phyloP scores from a whole-genome alignment of 2,329 filamentous ascomycete species.

The Fusarium domesticum region DNA sequence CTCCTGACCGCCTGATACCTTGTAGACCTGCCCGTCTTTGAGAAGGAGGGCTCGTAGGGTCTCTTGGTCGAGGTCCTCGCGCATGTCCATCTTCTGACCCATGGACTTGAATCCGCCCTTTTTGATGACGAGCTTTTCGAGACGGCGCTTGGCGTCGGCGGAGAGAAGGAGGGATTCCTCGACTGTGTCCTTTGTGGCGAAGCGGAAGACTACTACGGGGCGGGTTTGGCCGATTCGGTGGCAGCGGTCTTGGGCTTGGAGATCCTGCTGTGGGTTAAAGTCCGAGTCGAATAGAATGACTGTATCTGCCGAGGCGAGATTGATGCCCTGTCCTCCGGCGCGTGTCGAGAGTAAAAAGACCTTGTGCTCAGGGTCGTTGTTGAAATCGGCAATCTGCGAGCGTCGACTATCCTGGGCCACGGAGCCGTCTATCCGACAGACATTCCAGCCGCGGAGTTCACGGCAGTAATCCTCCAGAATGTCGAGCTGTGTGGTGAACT shows the following conservation, averaged over 20 bases:
- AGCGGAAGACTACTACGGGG: constrained; percentile 88
- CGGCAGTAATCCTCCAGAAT: constrained; percentile 81
- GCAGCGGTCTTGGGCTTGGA: constrained; percentile 93
- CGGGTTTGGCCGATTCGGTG: constrained; percentile 92
- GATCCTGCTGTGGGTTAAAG: constrained; percentile 95
- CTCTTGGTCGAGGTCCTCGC: constrained; percentile 58
- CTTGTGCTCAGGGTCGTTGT: constrained; percentile 60
- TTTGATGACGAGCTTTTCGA: constrained; percentile 93
- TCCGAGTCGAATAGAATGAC: constrained; percentile 86
- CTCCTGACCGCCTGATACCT: constrained; percentile 56
- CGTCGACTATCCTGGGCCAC: constrained; percentile 72
- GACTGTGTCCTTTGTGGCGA: constrained; percentile 89
- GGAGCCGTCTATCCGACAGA: constrained; percentile 87
- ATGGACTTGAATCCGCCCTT: constrained; percentile 81
- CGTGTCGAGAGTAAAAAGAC: constrained; percentile 88
- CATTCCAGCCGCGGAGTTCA: constrained; percentile 72
- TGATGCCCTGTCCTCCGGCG: constrained; percentile 93
- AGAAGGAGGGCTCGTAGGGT: constrained; percentile 60
- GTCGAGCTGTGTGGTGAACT: constrained; percentile 93
- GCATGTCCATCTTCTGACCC: constrained; percentile 55
- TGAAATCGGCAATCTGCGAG: constrained; percentile 71
- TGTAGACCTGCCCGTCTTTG: constrained; percentile 68
- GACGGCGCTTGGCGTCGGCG: constrained; percentile 83
- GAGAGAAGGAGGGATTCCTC: constrained; percentile 84
- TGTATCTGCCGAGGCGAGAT: constrained; percentile 85